Evolutionary conservation across 148 eudicot species (phyloP).

Genomic region (Nepenthes gracilis): DNA sequence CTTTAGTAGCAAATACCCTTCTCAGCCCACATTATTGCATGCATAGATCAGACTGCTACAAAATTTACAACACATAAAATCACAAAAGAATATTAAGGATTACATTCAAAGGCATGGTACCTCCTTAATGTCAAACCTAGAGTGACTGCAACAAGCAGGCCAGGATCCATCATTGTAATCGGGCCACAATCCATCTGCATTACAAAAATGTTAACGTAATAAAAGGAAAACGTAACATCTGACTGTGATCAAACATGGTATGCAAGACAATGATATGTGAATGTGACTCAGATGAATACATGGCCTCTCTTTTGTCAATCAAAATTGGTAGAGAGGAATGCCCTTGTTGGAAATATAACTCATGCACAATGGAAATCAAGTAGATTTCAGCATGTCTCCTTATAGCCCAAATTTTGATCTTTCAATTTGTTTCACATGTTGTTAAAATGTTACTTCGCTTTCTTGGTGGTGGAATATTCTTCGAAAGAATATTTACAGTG

Average conservation of each 20-base stretch:
- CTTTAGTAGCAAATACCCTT: background rate
- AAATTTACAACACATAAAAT: background rate
- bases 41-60: background rate
- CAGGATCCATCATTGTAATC: constrained; percentile 90
- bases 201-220: background rate
- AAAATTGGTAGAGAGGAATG: no score
- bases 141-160: constrained; percentile 76
- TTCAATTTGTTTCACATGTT: no score
- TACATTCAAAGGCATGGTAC: constrained; percentile 18
- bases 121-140: constrained; percentile 59
- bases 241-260: background rate
- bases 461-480: no score
- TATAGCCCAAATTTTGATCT: no score
- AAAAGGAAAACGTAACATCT: background rate
- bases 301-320: no score
- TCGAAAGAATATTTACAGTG: no score
- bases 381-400: no score
- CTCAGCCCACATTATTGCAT: background rate
- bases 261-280: no score
- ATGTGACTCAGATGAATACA: no score
- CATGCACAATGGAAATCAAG: no score
- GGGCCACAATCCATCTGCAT: constrained; percentile 90
- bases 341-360: no score
- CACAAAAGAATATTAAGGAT: background rate
- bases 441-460: no score